These are phyloP conservation scores for Ceratocystis variospora DNA, from an alignment of 2,329 filamentous ascomycete genomes.

Conservation along the genomic window DNA sequence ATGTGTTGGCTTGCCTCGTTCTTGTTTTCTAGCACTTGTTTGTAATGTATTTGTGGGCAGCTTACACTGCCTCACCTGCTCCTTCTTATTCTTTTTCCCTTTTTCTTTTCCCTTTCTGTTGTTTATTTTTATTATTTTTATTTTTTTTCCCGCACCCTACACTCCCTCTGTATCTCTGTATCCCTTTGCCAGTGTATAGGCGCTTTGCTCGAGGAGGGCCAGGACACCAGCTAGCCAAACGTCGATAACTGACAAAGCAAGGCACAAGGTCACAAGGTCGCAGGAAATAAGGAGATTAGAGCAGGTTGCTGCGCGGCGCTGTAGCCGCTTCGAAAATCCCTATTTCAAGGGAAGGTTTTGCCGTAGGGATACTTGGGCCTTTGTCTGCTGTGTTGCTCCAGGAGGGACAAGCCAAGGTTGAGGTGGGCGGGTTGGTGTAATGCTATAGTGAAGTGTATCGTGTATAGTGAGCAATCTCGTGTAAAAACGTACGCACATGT, in stretches of 20 bases:
- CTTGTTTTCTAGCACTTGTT: background rate
- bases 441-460: background rate
- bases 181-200: no score
- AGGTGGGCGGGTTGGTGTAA: no score
- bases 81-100: background rate
- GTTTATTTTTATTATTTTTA: no score
- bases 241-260: background rate
- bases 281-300: background rate
- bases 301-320: background rate
- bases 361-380: background rate
- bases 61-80: background rate
- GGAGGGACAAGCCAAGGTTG: background rate
- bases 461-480: background rate
- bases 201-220: background rate
- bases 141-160: background rate
- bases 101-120: background rate
- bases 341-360: background rate
- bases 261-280: background rate
- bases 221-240: background rate
- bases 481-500: background rate
- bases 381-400: background rate
- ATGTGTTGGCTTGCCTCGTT: background rate
- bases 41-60: no score
- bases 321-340: slow-evolving; percentile 5
- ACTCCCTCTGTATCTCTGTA: background rate